Evolutionary conservation across 2,329 filamentous ascomycete genomes (phyloP).

Genomic region (Scedosporium dehoogii): DNA sequence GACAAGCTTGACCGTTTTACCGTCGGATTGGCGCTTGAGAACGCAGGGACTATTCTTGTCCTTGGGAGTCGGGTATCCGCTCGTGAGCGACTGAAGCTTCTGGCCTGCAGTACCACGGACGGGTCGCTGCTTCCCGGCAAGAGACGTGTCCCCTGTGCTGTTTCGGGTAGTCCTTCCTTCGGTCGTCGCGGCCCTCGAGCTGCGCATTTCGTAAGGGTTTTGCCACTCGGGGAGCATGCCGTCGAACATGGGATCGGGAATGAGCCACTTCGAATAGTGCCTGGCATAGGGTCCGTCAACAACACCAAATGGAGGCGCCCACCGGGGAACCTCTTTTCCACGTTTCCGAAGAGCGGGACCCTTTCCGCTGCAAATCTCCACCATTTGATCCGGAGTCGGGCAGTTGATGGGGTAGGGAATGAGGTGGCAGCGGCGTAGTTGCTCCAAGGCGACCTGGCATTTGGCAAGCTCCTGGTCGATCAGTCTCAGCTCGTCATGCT

Average conservation of each 20-base stretch:
- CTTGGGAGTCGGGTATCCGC: constrained; percentile 62
- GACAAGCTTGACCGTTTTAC: constrained; percentile 77
- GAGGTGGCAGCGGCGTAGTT: constrained; percentile 82
- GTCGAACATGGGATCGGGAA: constrained; percentile 82
- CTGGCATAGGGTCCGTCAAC: constrained; percentile 86
- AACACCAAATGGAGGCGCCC: constrained; percentile 83
- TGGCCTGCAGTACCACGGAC: constrained; percentile 42
- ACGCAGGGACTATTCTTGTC: constrained; percentile 76
- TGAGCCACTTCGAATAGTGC: constrained; percentile 92
- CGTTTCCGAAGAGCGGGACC: constrained; percentile 58
- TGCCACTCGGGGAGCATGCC: constrained; percentile 43
- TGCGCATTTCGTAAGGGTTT: constrained; percentile 28
- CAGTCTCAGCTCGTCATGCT: constrained; percentile 86
- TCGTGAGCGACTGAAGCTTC: constrained; percentile 59
- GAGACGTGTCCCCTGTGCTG: constrained; percentile 39
- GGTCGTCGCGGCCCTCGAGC: constrained; percentile 33
- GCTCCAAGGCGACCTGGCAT: constrained; percentile 86
- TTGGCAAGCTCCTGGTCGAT: constrained; percentile 96
- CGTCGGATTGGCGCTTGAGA: constrained; percentile 69
- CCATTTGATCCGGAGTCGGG: constrained; percentile 55
- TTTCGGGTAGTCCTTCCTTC: constrained; percentile 76
- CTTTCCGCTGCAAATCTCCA: constrained; percentile 63
- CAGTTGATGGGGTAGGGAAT: constrained; percentile 76
- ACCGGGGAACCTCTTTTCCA: constrained; percentile 58
- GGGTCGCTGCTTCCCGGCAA: constrained; percentile 39